phyloP scores from a whole-genome alignment of 495 filamentous ascomycete species.

The Astrothelium macrocarpum region DNA sequence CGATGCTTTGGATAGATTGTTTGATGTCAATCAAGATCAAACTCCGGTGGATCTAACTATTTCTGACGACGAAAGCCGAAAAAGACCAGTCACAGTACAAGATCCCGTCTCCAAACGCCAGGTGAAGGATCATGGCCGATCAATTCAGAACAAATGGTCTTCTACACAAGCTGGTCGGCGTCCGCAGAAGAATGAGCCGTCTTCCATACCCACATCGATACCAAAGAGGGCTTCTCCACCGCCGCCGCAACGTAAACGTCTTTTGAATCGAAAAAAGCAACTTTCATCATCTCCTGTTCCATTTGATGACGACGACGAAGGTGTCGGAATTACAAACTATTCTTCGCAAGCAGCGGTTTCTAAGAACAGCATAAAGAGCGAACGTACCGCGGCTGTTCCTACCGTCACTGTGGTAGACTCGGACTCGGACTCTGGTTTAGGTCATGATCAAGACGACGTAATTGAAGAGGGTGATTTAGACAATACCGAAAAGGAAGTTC shows the following conservation, averaged over 20 bases:
- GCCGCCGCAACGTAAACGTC: neutral
- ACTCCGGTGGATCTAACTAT: conserved; percentile 27
- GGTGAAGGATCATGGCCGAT: conserved; percentile 46
- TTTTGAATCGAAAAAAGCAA: neutral
- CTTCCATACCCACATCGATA: neutral
- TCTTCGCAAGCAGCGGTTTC: neutral
- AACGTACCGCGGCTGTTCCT: conserved; percentile 1
- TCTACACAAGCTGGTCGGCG: conserved; percentile 32
- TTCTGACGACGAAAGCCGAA: conserved; percentile 33
- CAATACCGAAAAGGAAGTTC: conserved; percentile 45
- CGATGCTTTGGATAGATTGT: conserved; percentile 42
- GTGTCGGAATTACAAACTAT: neutral
- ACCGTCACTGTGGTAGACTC: conserved; percentile 36
- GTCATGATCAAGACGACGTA: conserved; percentile 33
- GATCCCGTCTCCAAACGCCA: conserved; percentile 37
- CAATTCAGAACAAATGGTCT: conserved; percentile 55
- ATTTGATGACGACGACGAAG: neutral
- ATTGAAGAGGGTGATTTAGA: conserved; percentile 24
- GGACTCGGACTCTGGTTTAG: conserved; percentile 48
- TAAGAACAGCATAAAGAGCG: neutral
- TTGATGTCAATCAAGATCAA: conserved; percentile 17
- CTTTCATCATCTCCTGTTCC: conserved; percentile 1
- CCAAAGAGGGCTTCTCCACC: neutral
- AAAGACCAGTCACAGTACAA: conserved; percentile 7
- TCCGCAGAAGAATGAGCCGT: neutral